Conservation (phyloP, 176 grass and related monocot species). For the Typha latifolia region DNA sequence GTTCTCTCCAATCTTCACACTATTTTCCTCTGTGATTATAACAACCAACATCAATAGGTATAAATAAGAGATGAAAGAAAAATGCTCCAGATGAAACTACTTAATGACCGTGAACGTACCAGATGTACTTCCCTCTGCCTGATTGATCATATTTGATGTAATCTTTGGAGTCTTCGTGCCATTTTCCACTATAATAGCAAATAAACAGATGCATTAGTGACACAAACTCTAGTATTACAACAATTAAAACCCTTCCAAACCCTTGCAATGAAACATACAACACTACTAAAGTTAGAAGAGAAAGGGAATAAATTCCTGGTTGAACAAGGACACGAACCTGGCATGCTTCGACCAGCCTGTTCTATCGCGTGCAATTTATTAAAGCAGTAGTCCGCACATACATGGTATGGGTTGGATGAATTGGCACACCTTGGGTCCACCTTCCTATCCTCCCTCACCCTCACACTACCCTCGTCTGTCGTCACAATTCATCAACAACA, state of each 20-base stretch:
- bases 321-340: slow-evolving; percentile 1
- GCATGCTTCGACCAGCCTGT: background rate
- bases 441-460: slow-evolving; percentile 29
- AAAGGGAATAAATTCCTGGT: background rate
- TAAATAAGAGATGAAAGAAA: slow-evolving; percentile 1
- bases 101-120: slow-evolving; percentile 8
- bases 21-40: slow-evolving; percentile 6
- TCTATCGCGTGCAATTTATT: slow-evolving; percentile 25
- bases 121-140: slow-evolving; percentile 21
- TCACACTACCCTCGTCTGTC: slow-evolving; percentile 26
- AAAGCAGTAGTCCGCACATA: slow-evolving; percentile 61
- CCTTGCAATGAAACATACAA: background rate
- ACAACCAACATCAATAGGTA: background rate
- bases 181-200: background rate
- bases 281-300: background rate
- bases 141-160: slow-evolving; percentile 6
- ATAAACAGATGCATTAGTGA: background rate
- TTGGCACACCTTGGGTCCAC: slow-evolving; percentile 69
- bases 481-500: background rate
- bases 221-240: background rate
- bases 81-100: background rate
- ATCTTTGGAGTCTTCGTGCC: background rate
- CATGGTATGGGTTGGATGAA: slow-evolving; percentile 74
- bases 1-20: slow-evolving; percentile 5
- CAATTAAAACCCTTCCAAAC: background rate